Percentiles rank a stretch among this genome's conserved stretches.
These are phyloP conservation scores for Craspedostauros australis DNA, from an alignment of 108 stramenopile species.

Conservation along the genomic window DNA sequence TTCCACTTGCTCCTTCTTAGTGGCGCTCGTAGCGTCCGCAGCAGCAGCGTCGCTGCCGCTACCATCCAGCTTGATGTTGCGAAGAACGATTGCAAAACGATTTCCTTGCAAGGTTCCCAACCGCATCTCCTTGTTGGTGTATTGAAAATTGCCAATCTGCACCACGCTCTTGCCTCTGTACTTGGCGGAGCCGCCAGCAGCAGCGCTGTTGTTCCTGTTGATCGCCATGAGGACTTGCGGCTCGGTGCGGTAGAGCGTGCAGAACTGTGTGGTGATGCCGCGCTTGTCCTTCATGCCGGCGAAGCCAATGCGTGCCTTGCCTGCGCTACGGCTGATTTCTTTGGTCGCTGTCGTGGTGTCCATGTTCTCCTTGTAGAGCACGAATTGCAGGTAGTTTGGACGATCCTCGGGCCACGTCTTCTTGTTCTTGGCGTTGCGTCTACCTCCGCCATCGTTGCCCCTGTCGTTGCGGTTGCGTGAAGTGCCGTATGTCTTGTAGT, in stretches of 20 bases:
- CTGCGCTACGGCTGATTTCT: conserved; percentile 56
- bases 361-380: conserved; percentile 85
- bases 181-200: conserved; percentile 53
- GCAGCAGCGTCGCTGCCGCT: background rate
- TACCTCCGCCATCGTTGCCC: conserved; percentile 4
- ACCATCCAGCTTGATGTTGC: conserved; percentile 44
- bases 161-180: conserved; percentile 47
- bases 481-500: conserved; percentile 40
- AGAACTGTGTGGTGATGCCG: conserved; percentile 84
- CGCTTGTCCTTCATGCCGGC: conserved; percentile 94
- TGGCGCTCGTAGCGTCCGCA: background rate
- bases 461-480: conserved; percentile 18
- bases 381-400: conserved; percentile 78
- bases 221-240: conserved; percentile 60
- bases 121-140: conserved; percentile 52
- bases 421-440: conserved; percentile 24
- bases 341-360: conserved; percentile 77
- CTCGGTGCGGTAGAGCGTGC: conserved; percentile 64
- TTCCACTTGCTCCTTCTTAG: conserved; percentile 15
- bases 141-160: conserved; percentile 71
- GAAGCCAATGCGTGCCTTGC: conserved; percentile 51
- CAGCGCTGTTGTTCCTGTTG: conserved; percentile 2
- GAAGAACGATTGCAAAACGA: conserved; percentile 80
- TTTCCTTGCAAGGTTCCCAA: conserved; percentile 80
- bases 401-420: conserved; percentile 58